Percentiles rank a stretch among this genome's conserved stretches.
phyloP scores from a whole-genome alignment of 305 asterid species.

The Withania somnifera region DNA sequence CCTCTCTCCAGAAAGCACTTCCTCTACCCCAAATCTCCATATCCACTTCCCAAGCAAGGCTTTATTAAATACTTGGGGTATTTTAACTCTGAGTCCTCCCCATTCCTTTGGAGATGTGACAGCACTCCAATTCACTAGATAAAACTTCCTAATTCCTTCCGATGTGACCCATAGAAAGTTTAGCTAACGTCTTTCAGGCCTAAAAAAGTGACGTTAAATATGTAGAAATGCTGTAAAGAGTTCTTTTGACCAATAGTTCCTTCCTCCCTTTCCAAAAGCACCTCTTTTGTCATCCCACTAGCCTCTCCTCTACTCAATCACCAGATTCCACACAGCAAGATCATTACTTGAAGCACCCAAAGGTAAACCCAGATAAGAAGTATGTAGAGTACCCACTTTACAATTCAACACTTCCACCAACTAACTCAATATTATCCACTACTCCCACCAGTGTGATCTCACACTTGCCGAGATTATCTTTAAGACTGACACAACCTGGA shows the following conservation, averaged over 20 bases:
- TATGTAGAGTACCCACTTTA: no score
- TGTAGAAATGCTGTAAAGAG: neutral
- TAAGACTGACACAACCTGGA: no score
- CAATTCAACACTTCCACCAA: no score
- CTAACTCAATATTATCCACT: no score
- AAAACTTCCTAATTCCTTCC: neutral
- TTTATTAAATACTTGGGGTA: neutral
- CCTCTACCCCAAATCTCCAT: neutral
- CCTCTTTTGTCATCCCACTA: neutral
- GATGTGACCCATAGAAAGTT: neutral
- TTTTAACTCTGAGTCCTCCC: neutral
- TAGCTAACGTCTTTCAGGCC: neutral
- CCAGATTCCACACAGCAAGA: neutral
- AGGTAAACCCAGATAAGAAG: no score
- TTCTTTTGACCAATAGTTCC: neutral
- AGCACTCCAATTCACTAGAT: neutral
- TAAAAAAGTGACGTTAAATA: neutral
- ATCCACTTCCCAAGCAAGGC: neutral
- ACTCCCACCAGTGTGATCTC: no score
- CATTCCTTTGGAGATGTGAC: neutral
- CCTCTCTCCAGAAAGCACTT: neutral
- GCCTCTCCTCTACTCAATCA: neutral
- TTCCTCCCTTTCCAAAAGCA: neutral
- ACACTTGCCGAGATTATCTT: no score
- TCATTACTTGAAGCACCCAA: neutral